phyloP scores from a whole-genome alignment of 805 yeast genomes.

The Lipomyces oligophaga region DNA sequence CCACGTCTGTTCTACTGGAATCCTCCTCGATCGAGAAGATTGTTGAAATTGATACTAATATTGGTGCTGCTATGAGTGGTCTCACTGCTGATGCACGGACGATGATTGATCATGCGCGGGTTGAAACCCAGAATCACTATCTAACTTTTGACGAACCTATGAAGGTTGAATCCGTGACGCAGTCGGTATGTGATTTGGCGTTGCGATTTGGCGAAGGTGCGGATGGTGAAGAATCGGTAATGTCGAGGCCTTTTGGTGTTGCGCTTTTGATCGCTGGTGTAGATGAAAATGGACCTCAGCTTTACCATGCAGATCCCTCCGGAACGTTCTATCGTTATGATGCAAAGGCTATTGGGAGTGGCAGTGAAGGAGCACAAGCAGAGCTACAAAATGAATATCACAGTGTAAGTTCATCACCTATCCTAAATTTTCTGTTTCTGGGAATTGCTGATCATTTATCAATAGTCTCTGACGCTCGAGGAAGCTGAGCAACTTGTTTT shows the following conservation, averaged over 20 bases:
- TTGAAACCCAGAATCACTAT: constrained; percentile 65
- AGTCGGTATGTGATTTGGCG: constrained; percentile 94
- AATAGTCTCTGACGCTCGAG: constrained; percentile 69
- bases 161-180: constrained; percentile 89
- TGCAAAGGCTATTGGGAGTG: constrained; percentile 98
- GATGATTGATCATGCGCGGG: constrained; percentile 98
- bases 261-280: constrained; percentile 93
- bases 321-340: constrained; percentile 97
- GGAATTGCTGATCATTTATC: background rate
- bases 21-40: constrained; percentile 92
- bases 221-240: constrained; percentile 85
- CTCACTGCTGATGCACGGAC: constrained; percentile 98
- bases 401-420: constrained; percentile 42
- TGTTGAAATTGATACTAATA: constrained; percentile 87
- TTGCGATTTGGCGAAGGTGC: constrained; percentile 97
- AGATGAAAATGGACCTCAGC: constrained; percentile 94
- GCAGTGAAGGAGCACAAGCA: constrained; percentile 98
- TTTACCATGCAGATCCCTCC: constrained; percentile 94
- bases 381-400: constrained; percentile 97
- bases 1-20: constrained; percentile 86
- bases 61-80: constrained; percentile 99
- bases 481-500: constrained; percentile 90
- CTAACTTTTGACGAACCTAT: constrained; percentile 89
- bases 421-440: background rate
- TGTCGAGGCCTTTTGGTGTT: constrained; percentile 99